Conservation (phyloP, 202 grass and related monocot genomes). For the Panicum virgatum region DNA sequence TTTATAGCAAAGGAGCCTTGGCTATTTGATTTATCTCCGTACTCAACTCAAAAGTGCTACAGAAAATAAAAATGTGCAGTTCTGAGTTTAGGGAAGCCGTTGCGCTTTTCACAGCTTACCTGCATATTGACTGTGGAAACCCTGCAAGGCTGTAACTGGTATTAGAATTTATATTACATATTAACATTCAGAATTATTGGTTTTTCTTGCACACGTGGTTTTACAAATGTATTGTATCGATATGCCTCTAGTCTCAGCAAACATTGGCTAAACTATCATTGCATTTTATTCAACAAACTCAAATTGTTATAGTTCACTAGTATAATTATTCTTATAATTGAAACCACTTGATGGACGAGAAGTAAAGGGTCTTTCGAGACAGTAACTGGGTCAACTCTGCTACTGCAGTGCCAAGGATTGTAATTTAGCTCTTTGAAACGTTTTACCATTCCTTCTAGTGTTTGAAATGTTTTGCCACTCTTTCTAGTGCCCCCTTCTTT, state of each 20-base stretch:
- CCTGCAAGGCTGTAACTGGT: background rate
- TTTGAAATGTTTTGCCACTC: background rate
- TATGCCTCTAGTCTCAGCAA: background rate
- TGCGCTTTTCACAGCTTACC: background rate
- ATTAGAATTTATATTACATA: background rate
- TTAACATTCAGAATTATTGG: background rate
- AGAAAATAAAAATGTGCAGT: background rate
- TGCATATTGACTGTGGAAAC: background rate
- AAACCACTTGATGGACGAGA: too few species aligned
- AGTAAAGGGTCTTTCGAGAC: too few species aligned
- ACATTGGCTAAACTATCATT: background rate
- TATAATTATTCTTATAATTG: too few species aligned
- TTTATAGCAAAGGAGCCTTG: background rate
- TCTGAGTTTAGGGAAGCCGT: background rate
- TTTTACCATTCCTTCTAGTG: background rate
- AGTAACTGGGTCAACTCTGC: too few species aligned
- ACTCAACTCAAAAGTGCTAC: conserved; percentile 22
- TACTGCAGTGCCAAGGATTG: too few species aligned
- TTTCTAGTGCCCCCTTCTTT: background rate
- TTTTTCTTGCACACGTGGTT: background rate
- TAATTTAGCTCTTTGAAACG: too few species aligned
- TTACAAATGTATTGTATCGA: background rate
- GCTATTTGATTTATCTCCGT: background rate
- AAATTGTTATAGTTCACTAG: too few species aligned
- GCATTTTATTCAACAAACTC: too few species aligned